Evolutionary conservation across 2,329 filamentous ascomycete genomes (phyloP).

Genomic region (Colletotrichum graminicola): DNA sequence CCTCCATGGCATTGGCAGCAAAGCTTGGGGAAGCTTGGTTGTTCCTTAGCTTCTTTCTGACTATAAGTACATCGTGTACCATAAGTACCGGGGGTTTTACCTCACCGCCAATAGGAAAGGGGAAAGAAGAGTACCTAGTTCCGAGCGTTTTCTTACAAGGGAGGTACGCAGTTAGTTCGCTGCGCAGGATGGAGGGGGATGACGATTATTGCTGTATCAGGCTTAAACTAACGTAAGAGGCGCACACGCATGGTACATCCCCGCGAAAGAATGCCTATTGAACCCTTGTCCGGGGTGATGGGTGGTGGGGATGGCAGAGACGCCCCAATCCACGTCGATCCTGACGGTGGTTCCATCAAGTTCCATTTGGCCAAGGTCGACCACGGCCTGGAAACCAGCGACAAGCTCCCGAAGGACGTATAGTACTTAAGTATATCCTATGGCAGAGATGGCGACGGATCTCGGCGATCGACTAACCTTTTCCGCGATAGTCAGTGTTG

Average conservation of each 20-base stretch:
- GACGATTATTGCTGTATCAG: conserved; percentile 29
- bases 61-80: neutral
- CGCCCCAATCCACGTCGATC: conserved; percentile 11
- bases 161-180: neutral
- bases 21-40: conserved; percentile 31
- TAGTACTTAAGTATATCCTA: too few species aligned
- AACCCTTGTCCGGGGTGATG: neutral
- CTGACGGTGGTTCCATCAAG: neutral
- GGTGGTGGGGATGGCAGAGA: neutral
- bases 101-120: neutral
- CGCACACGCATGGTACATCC: neutral
- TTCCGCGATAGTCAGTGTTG: neutral
- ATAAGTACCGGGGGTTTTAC: neutral
- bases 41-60: neutral
- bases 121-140: neutral
- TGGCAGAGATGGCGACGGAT: too few species aligned
- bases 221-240: conserved; percentile 14
- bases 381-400: too few species aligned
- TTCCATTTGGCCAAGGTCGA: neutral
- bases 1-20: conserved; percentile 12
- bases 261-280: neutral
- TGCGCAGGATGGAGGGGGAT: neutral
- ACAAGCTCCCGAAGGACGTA: neutral
- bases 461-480: neutral
- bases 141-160: neutral